phyloP scores from a whole-genome alignment of 108 stramenopile species.

The Cyclostephanos tholiformis region DNA sequence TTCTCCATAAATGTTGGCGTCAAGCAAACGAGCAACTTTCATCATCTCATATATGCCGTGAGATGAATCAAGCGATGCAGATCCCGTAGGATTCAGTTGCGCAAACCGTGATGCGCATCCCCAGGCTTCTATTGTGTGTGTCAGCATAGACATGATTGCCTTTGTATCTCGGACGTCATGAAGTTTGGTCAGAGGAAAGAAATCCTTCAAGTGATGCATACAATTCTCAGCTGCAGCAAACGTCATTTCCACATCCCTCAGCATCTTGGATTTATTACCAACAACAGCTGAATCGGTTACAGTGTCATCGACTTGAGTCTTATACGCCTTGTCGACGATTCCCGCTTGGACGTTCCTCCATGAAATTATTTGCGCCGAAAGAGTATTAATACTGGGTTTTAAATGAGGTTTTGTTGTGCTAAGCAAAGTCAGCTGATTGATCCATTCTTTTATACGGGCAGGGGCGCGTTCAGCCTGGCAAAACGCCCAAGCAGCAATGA shows the following conservation, averaged over 20 bases:
- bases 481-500: constrained; percentile 68
- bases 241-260: constrained; percentile 9
- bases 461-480: constrained; percentile 54
- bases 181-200: constrained; percentile 15
- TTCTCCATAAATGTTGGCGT: constrained; percentile 2
- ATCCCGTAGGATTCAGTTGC: not conserved
- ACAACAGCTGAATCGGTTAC: not conserved
- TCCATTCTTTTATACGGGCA: constrained; percentile 59
- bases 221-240: constrained; percentile 38
- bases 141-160: constrained; percentile 27
- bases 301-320: not conserved
- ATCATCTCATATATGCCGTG: constrained; percentile 39
- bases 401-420: constrained; percentile 30
- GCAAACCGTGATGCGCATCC: constrained; percentile 29
- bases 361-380: constrained; percentile 41
- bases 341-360: constrained; percentile 25
- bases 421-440: constrained; percentile 26
- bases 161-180: constrained; percentile 16
- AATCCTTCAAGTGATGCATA: constrained; percentile 15
- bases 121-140: constrained; percentile 25
- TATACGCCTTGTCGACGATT: not conserved
- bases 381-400: constrained; percentile 26
- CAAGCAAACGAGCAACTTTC: constrained; percentile 8
- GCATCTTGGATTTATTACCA: not conserved
- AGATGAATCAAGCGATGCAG: not conserved